Base-by-base conservation (phyloP, 257 asterid species). In the Primulina tabacum region DNA sequence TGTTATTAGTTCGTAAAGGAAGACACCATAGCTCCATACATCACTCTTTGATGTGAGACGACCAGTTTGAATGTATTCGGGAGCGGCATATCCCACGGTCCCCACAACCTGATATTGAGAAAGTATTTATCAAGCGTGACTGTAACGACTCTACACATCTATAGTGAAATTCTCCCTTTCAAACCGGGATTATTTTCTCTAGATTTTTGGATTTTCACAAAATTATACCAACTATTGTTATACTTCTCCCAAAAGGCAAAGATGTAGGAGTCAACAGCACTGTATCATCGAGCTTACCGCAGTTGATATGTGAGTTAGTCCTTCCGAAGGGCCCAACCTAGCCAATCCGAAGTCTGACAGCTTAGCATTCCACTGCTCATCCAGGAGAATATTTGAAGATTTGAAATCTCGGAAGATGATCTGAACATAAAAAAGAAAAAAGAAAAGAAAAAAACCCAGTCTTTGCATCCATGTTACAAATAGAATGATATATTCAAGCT, bases 71-170 rank as follows among this genome's bases (percentile, higher is more conserved):
- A 93, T 58, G 81, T 93, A 93, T 75, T 93, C 98, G 0, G 98
- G 98, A 60, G 98, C 97, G 5, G 98, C 98, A 66, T 93, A 93
- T 21, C 98, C 98, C 88, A 89, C 75, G 0, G 98, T 93, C 65
- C 98, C 98, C 8, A 93, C 97, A 65, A 93, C 97, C 98, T 90
- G 84, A 67, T 40, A 63, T 71, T 24, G 62, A 69, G 57, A 35
- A 62, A 50, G 14, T 4, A 21, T 40, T 2, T 28, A 62, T 12
- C 20, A 33, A 28, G 57, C 21, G 5, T 50, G 57, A 50, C 17
- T 16, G 57, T 50, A 50, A 43, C 17, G 21, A 50, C 57, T 24
- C 26, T 50, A 50, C 2, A 16, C 2, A 40, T 40, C 1, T 10
- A 0, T 40, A 8, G 50, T 10, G 50, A 40, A 40, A 40, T 40